These are phyloP conservation scores for Diplosphaera chodatii DNA, from an alignment of 139 green algal species.

Conservation along the genomic window DNA sequence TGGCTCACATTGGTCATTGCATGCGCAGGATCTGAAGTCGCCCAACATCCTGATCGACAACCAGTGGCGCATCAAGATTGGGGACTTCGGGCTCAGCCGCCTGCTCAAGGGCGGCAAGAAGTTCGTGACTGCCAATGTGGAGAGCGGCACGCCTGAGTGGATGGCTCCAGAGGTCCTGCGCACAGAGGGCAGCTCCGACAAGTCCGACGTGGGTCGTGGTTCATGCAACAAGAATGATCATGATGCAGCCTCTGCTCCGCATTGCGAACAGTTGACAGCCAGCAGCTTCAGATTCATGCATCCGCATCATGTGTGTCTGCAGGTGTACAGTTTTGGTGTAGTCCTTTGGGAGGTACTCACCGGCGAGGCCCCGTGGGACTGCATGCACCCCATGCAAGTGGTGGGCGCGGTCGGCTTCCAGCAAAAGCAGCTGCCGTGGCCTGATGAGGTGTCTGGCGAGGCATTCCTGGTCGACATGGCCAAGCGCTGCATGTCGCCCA, in stretches of 20 bases:
- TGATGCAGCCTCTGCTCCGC: too few relatives aligned
- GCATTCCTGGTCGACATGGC: not conserved
- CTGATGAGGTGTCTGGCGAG: not conserved
- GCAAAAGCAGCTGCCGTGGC: not conserved
- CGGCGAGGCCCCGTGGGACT: slow-evolving; percentile 56
- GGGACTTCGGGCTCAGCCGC: slow-evolving; percentile 24
- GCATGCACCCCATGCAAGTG: slow-evolving; percentile 68
- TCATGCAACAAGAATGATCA: too few relatives aligned
- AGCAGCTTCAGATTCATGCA: too few relatives aligned
- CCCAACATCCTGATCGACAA: slow-evolving; percentile 73
- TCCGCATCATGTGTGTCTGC: too few relatives aligned
- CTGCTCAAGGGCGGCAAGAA: not conserved
- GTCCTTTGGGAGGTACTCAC: slow-evolving; percentile 72
- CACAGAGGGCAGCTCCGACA: slow-evolving; percentile 15
- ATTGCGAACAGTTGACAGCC: too few relatives aligned
- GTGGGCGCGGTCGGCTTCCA: slow-evolving; percentile 75
- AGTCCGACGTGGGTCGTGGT: too few relatives aligned
- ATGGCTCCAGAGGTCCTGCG: slow-evolving; percentile 73
- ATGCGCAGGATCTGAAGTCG: slow-evolving; percentile 59
- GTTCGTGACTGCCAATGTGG: not conserved
- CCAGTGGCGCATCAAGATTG: slow-evolving; percentile 66
- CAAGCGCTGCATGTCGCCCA: not conserved
- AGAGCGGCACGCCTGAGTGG: slow-evolving; percentile 54
- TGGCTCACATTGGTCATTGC: too few relatives aligned
- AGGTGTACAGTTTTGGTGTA: slow-evolving; percentile 56